Conservation (phyloP, 768 basidiomycete species). For the Trametes sanguinea region DNA sequence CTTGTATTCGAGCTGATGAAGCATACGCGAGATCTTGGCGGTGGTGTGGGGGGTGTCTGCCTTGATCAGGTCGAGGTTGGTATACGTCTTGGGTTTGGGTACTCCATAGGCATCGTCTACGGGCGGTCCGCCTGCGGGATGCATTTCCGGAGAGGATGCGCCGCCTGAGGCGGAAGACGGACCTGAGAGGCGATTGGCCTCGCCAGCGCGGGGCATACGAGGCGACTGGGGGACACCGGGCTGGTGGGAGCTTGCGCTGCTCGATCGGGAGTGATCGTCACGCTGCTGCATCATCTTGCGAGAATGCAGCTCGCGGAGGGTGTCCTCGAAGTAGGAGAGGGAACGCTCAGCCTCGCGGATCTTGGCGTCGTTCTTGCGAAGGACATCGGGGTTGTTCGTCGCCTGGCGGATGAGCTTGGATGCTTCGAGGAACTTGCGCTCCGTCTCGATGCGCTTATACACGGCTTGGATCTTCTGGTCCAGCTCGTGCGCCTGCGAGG, state of each 20-base stretch:
- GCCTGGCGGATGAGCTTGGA: slow-evolving; percentile 77
- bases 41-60: slow-evolving; percentile 96
- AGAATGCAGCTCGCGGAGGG: slow-evolving; percentile 77
- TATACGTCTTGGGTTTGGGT: slow-evolving; percentile 66
- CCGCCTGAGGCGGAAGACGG: slow-evolving; percentile 25
- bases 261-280: slow-evolving; percentile 56
- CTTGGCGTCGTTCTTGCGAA: slow-evolving; percentile 78
- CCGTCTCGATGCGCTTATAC: slow-evolving; percentile 86
- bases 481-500: slow-evolving; percentile 52
- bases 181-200: slow-evolving; percentile 21
- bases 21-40: slow-evolving; percentile 95
- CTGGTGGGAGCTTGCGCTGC: slow-evolving; percentile 34
- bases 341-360: slow-evolving; percentile 85
- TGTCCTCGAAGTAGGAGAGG: slow-evolving; percentile 85
- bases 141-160: slow-evolving; percentile 28
- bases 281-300: slow-evolving; percentile 66
- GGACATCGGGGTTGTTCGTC: slow-evolving; percentile 84
- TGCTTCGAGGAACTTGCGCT: slow-evolving; percentile 90
- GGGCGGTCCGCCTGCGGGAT: slow-evolving; percentile 29
- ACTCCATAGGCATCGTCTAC: slow-evolving; percentile 39
- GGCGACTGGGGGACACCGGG: slow-evolving; percentile 27
- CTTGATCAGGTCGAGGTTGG: slow-evolving; percentile 92
- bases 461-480: slow-evolving; percentile 95
- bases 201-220: slow-evolving; percentile 17
- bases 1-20: slow-evolving; percentile 99